Evolutionary conservation across 1,284 basidiomycete genomes (phyloP).

Genomic region (Exobasidium cylindrosporum): DNA sequence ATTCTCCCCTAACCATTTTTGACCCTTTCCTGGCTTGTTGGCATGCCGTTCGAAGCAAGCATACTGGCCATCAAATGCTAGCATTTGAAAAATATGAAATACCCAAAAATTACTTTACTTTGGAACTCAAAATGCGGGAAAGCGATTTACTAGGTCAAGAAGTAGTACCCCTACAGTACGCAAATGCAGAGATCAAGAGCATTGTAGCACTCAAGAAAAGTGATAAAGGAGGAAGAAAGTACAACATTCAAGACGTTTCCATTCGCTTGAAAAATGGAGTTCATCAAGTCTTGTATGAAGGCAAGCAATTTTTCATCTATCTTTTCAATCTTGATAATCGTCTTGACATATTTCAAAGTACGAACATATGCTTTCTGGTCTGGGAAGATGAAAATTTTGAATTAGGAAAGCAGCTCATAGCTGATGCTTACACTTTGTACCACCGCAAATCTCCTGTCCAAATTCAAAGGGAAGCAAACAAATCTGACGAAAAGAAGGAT

Average conservation of each 20-base stretch:
- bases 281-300: neutral
- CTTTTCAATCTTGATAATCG: neutral
- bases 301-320: neutral
- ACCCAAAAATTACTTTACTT: neutral
- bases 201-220: too few relatives aligned
- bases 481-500: too few relatives aligned
- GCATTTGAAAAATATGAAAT: neutral
- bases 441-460: too few relatives aligned
- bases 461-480: too few relatives aligned
- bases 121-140: neutral
- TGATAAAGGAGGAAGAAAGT: too few relatives aligned
- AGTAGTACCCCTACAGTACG: neutral
- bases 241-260: neutral
- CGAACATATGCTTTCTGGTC: neutral
- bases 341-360: neutral
- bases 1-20: neutral
- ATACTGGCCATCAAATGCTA: neutral
- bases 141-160: neutral
- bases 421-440: too few relatives aligned
- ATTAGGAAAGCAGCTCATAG: too few relatives aligned
- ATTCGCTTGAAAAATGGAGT: neutral
- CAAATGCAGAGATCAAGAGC: neutral
- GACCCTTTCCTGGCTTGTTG: neutral
- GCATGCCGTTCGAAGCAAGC: neutral
- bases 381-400: too few relatives aligned